Base-by-base conservation (phyloP, 2,329 filamentous ascomycete genomes). In the Apiospora marii region DNA sequence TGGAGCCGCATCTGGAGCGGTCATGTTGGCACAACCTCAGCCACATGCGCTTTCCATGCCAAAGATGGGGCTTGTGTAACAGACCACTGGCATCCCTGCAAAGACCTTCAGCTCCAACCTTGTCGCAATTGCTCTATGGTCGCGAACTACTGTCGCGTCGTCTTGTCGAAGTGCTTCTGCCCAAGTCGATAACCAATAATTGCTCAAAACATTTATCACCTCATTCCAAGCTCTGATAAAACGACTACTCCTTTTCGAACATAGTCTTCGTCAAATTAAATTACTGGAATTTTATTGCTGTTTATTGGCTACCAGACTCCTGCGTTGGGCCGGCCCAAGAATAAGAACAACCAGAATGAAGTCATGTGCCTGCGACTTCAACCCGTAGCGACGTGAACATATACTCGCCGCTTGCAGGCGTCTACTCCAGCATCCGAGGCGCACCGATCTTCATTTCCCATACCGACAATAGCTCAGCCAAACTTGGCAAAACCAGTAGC, bases 71-170 rank as follows among this genome's bases (percentile, higher is more conserved):
- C 58, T 64, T 37, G 58, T 34, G 30, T 41, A 37, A 64, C 58
- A 64, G 58, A 37, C 34, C 58, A 41, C 12, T 24, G n/a, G 4
- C 34, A 64, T 64, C 58, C 34, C 58, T 64, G 58, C 58, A 34
- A 16, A 64, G 19, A 41, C 22, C 58, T 64, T 64, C 30, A 64
- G 58, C 58, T 64, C 34, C 58, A 64, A 64, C 34, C 10, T 41
- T 41, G 34, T 64, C 58, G 58, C 58, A 64, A 64, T 58, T 34
- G 53, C 14, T 37, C 34, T 34, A 24, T n/a, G 22, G 58, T 64
- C 58, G 58, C 58, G 58, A 64, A 64, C 58, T n/a, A 19, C 53
- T 61, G 30, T 61, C 53, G 53, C 53, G 53, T 61, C 53, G 53
- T 61, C 53, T 37, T 37, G 53, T 34, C 30, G 22, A 61, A 61